phyloP scores from a whole-genome alignment of 345 rosid genomes.

The Pistacia integerrima region DNA sequence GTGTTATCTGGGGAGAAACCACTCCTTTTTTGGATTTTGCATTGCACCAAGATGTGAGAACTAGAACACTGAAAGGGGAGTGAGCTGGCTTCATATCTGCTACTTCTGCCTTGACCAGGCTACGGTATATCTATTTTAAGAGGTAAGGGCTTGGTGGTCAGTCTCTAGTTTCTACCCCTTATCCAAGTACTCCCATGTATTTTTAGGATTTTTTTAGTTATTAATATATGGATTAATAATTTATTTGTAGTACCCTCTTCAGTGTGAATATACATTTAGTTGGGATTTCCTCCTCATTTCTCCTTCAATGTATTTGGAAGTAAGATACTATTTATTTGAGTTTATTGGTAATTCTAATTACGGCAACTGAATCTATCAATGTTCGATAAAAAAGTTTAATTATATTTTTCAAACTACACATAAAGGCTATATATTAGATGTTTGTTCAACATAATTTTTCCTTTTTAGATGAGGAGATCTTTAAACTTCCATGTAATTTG shows the following conservation, averaged over 20 bases:
- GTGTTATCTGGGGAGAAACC: conserved; percentile 47
- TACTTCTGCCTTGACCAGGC: conserved; percentile 53
- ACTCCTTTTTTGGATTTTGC: conserved; percentile 46
- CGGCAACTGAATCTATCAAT: neutral
- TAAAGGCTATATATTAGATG: neutral
- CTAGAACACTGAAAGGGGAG: conserved; percentile 44
- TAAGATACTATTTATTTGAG: neutral
- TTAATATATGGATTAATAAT: conserved; percentile 4
- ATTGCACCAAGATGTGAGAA: conserved; percentile 48
- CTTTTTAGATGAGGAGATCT: neutral
- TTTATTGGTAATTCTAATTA: neutral
- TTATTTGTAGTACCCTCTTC: neutral
- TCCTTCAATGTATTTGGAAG: neutral
- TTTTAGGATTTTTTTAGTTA: conserved; percentile 8
- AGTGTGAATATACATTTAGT: neutral
- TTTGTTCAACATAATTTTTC: neutral
- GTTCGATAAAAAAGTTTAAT: neutral
- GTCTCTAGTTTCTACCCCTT: conserved; percentile 54
- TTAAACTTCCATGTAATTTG: neutral
- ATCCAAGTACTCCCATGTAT: conserved; percentile 54
- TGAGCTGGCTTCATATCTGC: conserved; percentile 60
- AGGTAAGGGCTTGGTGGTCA: conserved; percentile 63
- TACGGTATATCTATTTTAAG: conserved; percentile 34
- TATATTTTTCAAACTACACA: neutral
- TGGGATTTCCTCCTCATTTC: neutral